Base-by-base conservation (phyloP, 257 asterid genomes). In the Echites panduratus region DNA sequence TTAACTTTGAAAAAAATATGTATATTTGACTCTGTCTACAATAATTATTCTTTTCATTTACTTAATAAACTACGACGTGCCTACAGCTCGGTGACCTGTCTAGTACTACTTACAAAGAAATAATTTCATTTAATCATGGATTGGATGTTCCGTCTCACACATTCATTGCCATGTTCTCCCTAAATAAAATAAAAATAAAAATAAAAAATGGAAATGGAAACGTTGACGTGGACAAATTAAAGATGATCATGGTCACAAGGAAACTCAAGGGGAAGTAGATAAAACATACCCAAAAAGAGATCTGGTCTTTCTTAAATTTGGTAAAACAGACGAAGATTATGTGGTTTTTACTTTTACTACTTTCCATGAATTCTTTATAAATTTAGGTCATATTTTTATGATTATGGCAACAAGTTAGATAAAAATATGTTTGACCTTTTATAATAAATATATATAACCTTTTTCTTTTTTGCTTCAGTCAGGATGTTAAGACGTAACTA, bases 371-470 rank as follows among this genome's bases (percentile, higher is more conserved):
- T 43, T 44, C 4, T 27, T 52, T 12, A 12, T 16, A 59, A 52
- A 20, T 35, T 52, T 63, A 76, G 47, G 43, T n/a, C 67, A 47
- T 68, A 32, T 45, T 68, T 72, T 68, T 32, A 73, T 53, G 19
- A 45, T 68, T 32, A 62, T 5, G 14, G 43, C 73, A 73, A 74
- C 52, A 7, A 70, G 82, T 75, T 70, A 66, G 79, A 82, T 78
- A 73, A 16, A 78, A 53, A 53, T 53, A 57, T 59, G 73, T 79
- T 84, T 78, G 79, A 86, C 83, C 76, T 81, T 32, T 1, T 32
- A 32, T 32, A 32, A 32, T 32, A 32, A 32, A 32, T 32, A 32
- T 32, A 47, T 54, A 26, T 38, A 54, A 63, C 71, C 57, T 32
- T 73, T 61, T 49, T 20, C 24, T 26, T 79, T 32, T 32, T n/a